phyloP scores from a whole-genome alignment of 768 basidiomycete genomes.

The Tricholoma furcatifolium region DNA sequence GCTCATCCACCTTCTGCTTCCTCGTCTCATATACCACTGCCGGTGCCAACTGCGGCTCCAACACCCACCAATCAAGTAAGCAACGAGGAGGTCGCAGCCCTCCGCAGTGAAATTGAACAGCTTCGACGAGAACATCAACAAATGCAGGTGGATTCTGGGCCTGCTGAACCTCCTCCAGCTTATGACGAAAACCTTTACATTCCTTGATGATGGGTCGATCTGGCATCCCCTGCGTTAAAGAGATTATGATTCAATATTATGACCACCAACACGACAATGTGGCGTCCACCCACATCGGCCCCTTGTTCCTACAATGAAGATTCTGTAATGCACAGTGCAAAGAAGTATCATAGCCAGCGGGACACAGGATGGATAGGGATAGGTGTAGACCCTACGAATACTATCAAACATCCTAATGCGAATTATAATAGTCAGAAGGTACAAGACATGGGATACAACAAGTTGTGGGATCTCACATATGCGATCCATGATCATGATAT shows the following conservation, averaged over 20 bases:
- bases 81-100: neutral
- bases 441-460: too few species aligned
- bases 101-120: constrained; percentile 1
- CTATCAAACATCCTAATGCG: neutral
- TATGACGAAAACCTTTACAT: neutral
- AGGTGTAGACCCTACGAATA: too few species aligned
- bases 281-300: too few species aligned
- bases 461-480: too few species aligned
- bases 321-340: too few species aligned
- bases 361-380: too few species aligned
- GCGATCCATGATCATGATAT: too few species aligned
- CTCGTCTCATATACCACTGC: neutral
- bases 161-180: constrained; percentile 1
- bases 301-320: too few species aligned
- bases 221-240: too few species aligned
- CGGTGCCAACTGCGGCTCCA: neutral
- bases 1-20: neutral
- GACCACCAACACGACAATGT: too few species aligned
- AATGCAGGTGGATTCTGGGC: neutral
- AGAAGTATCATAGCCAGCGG: too few species aligned
- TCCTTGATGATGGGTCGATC: neutral
- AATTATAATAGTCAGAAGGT: neutral
- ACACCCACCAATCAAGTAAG: neutral
- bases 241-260: too few species aligned
- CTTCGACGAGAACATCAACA: neutral